Conservation (phyloP, 1,284 basidiomycete genomes). For the Puccinia polysora region DNA sequence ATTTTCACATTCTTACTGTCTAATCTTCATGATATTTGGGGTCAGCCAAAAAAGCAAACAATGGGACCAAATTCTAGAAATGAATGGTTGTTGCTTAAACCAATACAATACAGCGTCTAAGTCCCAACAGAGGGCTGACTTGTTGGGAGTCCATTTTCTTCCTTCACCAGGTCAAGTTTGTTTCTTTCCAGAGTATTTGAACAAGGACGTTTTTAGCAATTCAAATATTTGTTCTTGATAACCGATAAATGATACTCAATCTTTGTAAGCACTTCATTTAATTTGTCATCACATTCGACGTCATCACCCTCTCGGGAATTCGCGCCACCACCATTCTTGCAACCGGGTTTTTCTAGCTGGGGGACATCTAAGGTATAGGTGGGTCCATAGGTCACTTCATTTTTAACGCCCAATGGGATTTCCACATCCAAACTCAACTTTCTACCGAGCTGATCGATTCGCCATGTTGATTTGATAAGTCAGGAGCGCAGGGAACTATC, state of each 20-base stretch:
- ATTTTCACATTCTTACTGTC: too few relatives aligned
- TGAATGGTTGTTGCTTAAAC: too few relatives aligned
- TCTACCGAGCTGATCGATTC: conserved; percentile 1
- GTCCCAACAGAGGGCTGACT: too few relatives aligned
- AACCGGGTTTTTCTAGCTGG: neutral
- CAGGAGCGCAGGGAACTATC: too few relatives aligned
- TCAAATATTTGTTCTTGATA: conserved; percentile 11
- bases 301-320: neutral
- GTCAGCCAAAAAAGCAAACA: too few relatives aligned
- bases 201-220: too few relatives aligned
- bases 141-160: too few relatives aligned
- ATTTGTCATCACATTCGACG: neutral
- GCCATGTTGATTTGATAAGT: neutral
- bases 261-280: neutral
- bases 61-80: too few relatives aligned
- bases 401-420: conserved; percentile 20
- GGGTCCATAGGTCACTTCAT: conserved; percentile 8
- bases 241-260: conserved; percentile 18
- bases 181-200: too few relatives aligned
- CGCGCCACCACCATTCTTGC: neutral
- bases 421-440: conserved; percentile 16
- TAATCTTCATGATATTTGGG: too few relatives aligned
- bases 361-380: conserved; percentile 20
- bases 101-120: too few relatives aligned
- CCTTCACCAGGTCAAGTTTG: too few relatives aligned